Conservation (phyloP, 2,329 filamentous ascomycete species). For the Juglanconis juglandina region DNA sequence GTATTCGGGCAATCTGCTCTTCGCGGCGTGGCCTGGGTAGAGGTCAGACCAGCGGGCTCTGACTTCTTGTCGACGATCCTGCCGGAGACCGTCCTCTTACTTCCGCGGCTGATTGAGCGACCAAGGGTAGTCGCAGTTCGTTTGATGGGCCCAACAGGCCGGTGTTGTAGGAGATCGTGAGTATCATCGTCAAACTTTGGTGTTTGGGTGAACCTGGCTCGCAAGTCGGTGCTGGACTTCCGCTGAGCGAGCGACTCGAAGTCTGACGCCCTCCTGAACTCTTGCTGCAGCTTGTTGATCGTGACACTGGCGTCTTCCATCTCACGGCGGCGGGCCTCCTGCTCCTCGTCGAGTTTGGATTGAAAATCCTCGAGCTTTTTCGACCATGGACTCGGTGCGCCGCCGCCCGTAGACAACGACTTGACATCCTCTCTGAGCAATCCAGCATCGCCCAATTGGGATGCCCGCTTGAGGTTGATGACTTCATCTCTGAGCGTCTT, state of each 20-base stretch:
- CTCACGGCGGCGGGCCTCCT: slow-evolving; percentile 17
- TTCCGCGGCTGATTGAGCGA: slow-evolving; percentile 7
- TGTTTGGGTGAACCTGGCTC: background rate
- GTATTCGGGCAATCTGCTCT: background rate
- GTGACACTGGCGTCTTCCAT: slow-evolving; percentile 15
- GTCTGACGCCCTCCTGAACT: slow-evolving; percentile 15
- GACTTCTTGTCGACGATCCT: background rate
- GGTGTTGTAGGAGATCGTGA: slow-evolving; percentile 12
- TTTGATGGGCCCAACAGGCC: background rate
- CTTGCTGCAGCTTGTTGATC: slow-evolving; percentile 17
- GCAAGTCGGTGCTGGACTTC: slow-evolving; percentile 1
- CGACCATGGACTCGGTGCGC: slow-evolving; percentile 22
- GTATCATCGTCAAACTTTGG: slow-evolving; percentile 4
- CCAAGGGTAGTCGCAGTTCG: slow-evolving; percentile 1
- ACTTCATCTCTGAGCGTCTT: slow-evolving; percentile 57
- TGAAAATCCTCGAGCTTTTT: slow-evolving; percentile 29
- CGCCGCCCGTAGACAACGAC: slow-evolving; percentile 20
- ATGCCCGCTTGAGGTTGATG: slow-evolving; percentile 49
- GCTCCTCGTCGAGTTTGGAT: slow-evolving; percentile 25
- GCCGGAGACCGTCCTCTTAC: slow-evolving; percentile 10
- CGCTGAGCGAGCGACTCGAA: background rate
- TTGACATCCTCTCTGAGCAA: slow-evolving; percentile 25
- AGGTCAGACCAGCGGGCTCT: background rate
- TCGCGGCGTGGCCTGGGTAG: background rate
- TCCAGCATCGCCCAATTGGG: slow-evolving; percentile 33